Evolutionary conservation across 192 early-diverging fungal genomes (phyloP).

Genomic region (Allomyces macrogynus): DNA sequence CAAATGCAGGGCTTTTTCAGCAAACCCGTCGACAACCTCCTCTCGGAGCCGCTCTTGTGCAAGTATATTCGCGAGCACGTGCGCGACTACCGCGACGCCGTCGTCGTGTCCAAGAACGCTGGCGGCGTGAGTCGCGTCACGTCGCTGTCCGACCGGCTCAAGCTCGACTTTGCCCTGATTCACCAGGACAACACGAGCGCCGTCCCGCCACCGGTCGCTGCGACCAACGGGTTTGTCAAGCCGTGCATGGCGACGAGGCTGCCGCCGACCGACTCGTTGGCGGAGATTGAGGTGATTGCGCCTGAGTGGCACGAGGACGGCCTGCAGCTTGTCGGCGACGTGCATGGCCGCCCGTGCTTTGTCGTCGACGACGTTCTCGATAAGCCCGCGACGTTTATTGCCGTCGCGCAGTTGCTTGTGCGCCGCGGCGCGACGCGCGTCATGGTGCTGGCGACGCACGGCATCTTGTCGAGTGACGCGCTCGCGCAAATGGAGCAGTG

Average conservation of each 20-base stretch:
- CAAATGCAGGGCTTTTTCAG: slow-evolving; percentile 94
- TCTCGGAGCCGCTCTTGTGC: slow-evolving; percentile 71
- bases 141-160: slow-evolving; percentile 77
- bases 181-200: slow-evolving; percentile 45
- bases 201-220: too few relatives aligned
- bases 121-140: slow-evolving; percentile 93
- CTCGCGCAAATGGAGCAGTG: slow-evolving; percentile 67
- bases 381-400: slow-evolving; percentile 67
- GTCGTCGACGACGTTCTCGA: slow-evolving; percentile 86
- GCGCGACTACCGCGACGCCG: slow-evolving; percentile 34
- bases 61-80: slow-evolving; percentile 68
- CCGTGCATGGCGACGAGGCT: too few relatives aligned
- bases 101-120: slow-evolving; percentile 85
- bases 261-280: too few relatives aligned
- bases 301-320: slow-evolving; percentile 18
- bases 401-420: slow-evolving; percentile 72
- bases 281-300: slow-evolving; percentile 8
- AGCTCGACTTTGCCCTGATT: slow-evolving; percentile 88
- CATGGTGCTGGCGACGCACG: slow-evolving; percentile 88
- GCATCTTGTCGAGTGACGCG: slow-evolving; percentile 75
- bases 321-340: slow-evolving; percentile 18
- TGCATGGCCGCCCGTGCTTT: slow-evolving; percentile 25
- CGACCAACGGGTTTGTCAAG: too few relatives aligned
- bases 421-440: slow-evolving; percentile 64
- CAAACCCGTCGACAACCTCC: slow-evolving; percentile 83